These are phyloP conservation scores for Plectosphaerella plurivora DNA, from an alignment of 2,329 filamentous ascomycete species.

Conservation along the genomic window DNA sequence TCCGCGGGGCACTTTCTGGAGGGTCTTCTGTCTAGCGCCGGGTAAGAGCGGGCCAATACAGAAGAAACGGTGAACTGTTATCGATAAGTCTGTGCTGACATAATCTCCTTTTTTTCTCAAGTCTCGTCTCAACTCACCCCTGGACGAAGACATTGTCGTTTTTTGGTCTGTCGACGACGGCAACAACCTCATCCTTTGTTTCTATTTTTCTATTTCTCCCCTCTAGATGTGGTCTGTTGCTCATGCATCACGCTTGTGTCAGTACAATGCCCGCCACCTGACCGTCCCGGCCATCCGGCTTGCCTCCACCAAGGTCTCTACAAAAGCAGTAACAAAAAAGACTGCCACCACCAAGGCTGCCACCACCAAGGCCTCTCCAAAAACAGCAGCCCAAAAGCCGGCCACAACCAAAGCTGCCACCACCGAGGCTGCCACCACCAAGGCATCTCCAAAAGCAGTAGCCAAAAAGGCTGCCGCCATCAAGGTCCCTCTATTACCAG, in stretches of 20 bases:
- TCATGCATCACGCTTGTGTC: background rate
- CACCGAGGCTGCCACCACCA: background rate
- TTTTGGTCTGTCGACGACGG: background rate
- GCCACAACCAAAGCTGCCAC: background rate
- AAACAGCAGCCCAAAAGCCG: background rate
- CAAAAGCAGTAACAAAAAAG: background rate
- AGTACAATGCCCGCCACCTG: background rate
- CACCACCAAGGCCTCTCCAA: background rate
- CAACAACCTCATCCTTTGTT: no score
- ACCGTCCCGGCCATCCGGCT: background rate
- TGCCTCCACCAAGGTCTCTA: background rate
- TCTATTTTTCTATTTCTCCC: background rate
- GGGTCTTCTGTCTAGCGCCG: background rate
- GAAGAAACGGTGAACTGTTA: background rate
- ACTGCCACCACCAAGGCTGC: background rate
- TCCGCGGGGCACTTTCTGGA: background rate
- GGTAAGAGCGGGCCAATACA: background rate
- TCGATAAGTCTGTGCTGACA: background rate
- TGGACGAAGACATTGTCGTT: background rate
- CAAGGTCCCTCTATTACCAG: background rate
- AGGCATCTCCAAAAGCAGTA: background rate
- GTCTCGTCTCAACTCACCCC: background rate
- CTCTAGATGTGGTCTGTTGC: slow-evolving; percentile 2
- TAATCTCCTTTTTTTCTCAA: background rate
- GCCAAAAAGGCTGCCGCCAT: no score